A percentile compares a stretch with the other conserved stretches of the same genome.
phyloP scores from a whole-genome alignment of 352 stramenopile species.

The Pythium oligandrum region DNA sequence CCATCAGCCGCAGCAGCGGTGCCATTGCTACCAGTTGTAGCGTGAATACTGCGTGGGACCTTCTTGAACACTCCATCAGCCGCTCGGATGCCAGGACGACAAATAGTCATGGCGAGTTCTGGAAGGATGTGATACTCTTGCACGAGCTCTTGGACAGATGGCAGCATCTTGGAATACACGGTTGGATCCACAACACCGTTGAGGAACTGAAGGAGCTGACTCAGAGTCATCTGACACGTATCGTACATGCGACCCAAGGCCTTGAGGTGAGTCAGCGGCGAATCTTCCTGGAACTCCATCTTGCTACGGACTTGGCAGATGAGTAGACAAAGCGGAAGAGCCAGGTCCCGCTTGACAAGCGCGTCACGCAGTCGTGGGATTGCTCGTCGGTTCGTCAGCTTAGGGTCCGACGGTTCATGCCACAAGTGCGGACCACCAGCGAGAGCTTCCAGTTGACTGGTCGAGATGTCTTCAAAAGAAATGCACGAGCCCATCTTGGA shows the following conservation, averaged over 20 bases:
- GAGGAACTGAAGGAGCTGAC: conserved; percentile 83
- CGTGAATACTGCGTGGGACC: conserved; percentile 60
- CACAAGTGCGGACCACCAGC: conserved; percentile 74
- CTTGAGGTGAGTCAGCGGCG: conserved; percentile 60
- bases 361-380: conserved; percentile 80
- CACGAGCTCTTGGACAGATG: conserved; percentile 53
- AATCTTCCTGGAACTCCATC: conserved; percentile 78
- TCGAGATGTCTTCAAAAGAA: conserved; percentile 83
- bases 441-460: conserved; percentile 76
- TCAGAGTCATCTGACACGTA: conserved; percentile 82
- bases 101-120: conserved; percentile 76
- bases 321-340: conserved; percentile 65
- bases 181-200: conserved; percentile 63
- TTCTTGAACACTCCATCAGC: conserved; percentile 64
- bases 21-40: conserved; percentile 16
- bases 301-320: conserved; percentile 85
- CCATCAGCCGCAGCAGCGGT: conserved; percentile 13
- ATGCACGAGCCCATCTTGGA: conserved; percentile 86
- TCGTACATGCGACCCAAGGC: conserved; percentile 76
- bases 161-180: conserved; percentile 71
- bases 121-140: conserved; percentile 69
- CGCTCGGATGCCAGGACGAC: conserved; percentile 70
- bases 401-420: conserved; percentile 73
- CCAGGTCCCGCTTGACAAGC: conserved; percentile 75
- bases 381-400: conserved; percentile 78